Evolutionary conservation across 169 alveolate species (phyloP), one percentile per base, ranked within the genome.

Genomic region (Cryptosporidium muris): DNA sequence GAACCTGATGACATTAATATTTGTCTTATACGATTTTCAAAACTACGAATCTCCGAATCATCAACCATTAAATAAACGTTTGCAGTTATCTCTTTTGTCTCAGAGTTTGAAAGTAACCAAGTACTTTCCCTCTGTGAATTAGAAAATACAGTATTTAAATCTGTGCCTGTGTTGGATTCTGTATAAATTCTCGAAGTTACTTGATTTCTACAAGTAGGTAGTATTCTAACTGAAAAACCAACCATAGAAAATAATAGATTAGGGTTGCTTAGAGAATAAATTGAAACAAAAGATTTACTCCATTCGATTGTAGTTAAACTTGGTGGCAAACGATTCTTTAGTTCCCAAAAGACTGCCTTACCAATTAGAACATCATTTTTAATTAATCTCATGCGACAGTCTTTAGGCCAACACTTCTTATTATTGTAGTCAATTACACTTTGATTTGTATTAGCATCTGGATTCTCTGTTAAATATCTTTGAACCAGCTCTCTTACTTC

Each of bases 331-430:
- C 99, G 95, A 88, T 98, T 97, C 90, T 97, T 98, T 67, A 98
- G 95, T 93, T 98, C 99, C 99, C 99, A 98, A 88, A 98, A 98
- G 14, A 97, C 98, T 2, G 99, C 99, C 65, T 99, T 95, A 1
- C 99, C 99, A 60, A 97, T 92, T 89, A 98, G 96, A 37, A 98
- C 99, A 91, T 97, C 99, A 88, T 95, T 98, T 81, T 93, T 94
- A 97, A 96, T 96, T 82, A 98, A 91, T 65, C 99, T 93, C 99
- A 98, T 98, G 58, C 99, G 92, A 89, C 99, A 97, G 80, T 98
- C 99, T 66, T 96, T 95, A 25, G 99, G 99, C 99, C 99, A 98
- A 91, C 99, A 98, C 64, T 95, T 95, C 92, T 98, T 98, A 92
- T 98, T 98, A 90, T 97, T 97, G 92, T 98, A 98, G 34, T 99